Evolutionary conservation across 2,329 filamentous ascomycete species (phyloP).

Genomic region (Ophiostoma perfectum): DNA sequence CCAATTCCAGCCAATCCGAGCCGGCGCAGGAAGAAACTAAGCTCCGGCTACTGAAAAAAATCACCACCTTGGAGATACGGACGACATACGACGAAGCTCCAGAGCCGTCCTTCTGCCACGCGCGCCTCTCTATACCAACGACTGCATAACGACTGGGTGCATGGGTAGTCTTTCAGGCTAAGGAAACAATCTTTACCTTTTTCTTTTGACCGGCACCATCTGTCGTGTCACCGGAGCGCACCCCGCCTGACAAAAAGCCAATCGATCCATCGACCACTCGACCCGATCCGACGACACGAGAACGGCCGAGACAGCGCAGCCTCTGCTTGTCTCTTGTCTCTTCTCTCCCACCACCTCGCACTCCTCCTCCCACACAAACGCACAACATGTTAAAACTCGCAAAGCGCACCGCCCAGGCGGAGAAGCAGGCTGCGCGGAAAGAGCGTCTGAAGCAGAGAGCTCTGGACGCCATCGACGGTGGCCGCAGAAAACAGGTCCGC

Average conservation of each 20-base stretch:
- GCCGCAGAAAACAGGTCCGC: constrained; percentile 25
- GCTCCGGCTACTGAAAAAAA: constrained; percentile 22
- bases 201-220: background rate
- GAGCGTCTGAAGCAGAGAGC: constrained; percentile 28
- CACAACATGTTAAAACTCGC: constrained; percentile 63
- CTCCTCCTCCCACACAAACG: background rate
- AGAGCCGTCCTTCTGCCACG: constrained; percentile 3
- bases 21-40: constrained; percentile 22
- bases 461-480: constrained; percentile 9
- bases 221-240: background rate
- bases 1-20: constrained; percentile 16
- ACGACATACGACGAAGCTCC: background rate
- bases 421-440: constrained; percentile 55
- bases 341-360: background rate
- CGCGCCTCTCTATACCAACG: background rate
- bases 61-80: constrained; percentile 7
- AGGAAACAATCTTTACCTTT: background rate
- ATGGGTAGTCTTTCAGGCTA: background rate
- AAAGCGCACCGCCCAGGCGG: constrained; percentile 59
- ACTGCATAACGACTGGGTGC: background rate
- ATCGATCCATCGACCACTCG: background rate
- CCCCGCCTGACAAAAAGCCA: constrained; percentile 2
- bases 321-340: background rate
- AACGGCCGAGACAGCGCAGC: background rate
- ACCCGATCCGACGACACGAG: background rate